Evolutionary conservation across 768 basidiomycete genomes (phyloP).

Genomic region (Rhodotorula sphaerocarpa): DNA sequence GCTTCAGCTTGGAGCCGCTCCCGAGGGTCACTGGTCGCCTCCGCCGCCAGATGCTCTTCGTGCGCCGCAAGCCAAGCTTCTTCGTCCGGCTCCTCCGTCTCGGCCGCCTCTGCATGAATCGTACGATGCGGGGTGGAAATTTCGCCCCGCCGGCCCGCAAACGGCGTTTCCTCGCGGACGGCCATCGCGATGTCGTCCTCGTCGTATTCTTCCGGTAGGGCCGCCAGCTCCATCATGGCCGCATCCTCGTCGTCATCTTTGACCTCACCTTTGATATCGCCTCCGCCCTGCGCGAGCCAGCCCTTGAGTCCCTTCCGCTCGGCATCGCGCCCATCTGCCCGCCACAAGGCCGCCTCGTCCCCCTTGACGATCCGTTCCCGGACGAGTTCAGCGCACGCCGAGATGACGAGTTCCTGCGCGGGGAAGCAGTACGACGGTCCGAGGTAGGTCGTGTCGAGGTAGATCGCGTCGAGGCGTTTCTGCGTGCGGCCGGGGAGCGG

Average conservation of each 20-base stretch:
- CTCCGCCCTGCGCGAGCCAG: constrained; percentile 23
- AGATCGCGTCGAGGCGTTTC: constrained; percentile 75
- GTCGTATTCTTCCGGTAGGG: neutral
- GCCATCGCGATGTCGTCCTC: neutral
- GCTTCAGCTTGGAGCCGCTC: neutral
- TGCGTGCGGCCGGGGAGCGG: constrained; percentile 47
- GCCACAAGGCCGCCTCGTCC: constrained; percentile 33
- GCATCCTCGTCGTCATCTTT: constrained; percentile 1
- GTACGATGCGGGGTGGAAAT: neutral
- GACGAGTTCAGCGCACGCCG: constrained; percentile 74
- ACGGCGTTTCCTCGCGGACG: no score
- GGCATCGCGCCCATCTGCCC: constrained; percentile 30
- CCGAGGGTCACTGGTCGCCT: neutral
- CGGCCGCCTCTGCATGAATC: neutral
- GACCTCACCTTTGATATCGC: constrained; percentile 20
- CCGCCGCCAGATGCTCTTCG: neutral
- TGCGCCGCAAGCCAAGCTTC: constrained; percentile 11
- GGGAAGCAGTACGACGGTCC: constrained; percentile 74
- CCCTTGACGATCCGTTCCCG: constrained; percentile 25
- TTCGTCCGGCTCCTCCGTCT: neutral
- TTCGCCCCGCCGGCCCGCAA: no score
- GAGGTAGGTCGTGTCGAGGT: constrained; percentile 74
- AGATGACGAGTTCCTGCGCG: constrained; percentile 85
- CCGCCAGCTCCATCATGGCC: neutral
- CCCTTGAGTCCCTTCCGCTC: constrained; percentile 37